phyloP scores from a whole-genome alignment of 2,329 filamentous ascomycete species.

The Trichoderma guizhouense region DNA sequence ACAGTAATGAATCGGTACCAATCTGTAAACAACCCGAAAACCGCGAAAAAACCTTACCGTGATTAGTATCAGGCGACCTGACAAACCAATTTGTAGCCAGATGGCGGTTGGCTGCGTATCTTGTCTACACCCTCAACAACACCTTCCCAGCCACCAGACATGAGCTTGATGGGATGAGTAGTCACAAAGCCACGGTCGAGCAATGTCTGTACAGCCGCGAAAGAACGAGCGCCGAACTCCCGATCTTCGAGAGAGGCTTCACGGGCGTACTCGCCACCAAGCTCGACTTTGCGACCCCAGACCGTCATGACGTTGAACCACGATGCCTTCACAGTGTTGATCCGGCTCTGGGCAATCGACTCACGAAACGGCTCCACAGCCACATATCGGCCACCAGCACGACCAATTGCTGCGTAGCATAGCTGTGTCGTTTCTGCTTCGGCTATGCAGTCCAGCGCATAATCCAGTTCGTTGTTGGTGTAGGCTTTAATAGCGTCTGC shows the following conservation, averaged over 20 bases:
- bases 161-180: no score
- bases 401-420: constrained; percentile 30
- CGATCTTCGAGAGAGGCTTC: background rate
- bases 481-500: no score
- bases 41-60: no score
- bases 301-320: background rate
- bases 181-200: no score
- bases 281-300: background rate
- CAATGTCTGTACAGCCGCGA: no score
- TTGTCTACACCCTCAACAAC: constrained; percentile 5
- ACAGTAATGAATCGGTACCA: no score
- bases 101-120: background rate
- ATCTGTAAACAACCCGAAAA: no score
- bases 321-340: background rate
- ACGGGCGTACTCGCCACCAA: constrained; percentile 4
- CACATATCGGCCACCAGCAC: constrained; percentile 36
- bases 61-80: no score
- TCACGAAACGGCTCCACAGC: constrained; percentile 27
- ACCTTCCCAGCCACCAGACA: constrained; percentile 8
- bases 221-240: no score
- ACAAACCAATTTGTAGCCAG: background rate
- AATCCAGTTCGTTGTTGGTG: no score
- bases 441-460: no score
- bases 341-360: background rate
- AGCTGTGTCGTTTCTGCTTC: no score